phyloP scores from a whole-genome alignment of 208 protist species.

The Strigomonas culicis region DNA sequence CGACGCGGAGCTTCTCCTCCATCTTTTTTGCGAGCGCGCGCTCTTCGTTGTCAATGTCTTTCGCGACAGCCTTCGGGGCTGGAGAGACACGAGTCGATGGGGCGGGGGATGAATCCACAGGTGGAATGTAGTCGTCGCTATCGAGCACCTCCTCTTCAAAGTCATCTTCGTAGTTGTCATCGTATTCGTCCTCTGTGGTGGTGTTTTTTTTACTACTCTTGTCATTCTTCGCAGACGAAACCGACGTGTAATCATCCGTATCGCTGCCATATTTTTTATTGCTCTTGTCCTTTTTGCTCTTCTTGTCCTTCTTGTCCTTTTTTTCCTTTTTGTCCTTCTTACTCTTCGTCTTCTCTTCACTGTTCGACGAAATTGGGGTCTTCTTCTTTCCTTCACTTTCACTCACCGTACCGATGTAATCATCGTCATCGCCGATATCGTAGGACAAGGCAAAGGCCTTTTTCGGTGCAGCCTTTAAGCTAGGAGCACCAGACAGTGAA shows the following conservation, averaged over 20 bases:
- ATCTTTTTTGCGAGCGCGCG: conserved; percentile 18
- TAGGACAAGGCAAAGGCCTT: conserved; percentile 32
- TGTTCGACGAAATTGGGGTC: conserved; percentile 6
- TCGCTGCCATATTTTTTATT: conserved; percentile 26
- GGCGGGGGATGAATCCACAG: conserved; percentile 11
- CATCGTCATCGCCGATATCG: conserved; percentile 47
- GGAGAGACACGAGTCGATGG: not conserved
- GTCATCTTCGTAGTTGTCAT: conserved; percentile 38
- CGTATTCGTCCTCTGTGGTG: conserved; percentile 9
- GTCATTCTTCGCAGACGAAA: conserved; percentile 10
- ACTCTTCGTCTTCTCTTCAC: conserved; percentile 26
- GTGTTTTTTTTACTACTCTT: conserved; percentile 28
- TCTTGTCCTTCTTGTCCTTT: conserved; percentile 16
- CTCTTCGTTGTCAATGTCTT: conserved; percentile 18
- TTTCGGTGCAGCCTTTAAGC: conserved; percentile 22
- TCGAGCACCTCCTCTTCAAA: conserved; percentile 27
- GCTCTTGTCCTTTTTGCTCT: conserved; percentile 13
- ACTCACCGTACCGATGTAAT: conserved; percentile 33
- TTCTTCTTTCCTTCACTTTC: conserved; percentile 23
- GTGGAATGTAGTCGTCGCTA: conserved; percentile 53
- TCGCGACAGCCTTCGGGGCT: conserved; percentile 12
- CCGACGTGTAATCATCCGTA: not conserved
- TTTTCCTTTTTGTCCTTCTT: conserved; percentile 20
- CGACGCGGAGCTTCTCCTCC: conserved; percentile 21
- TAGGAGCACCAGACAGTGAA: conserved; percentile 56